Percentiles rank a stretch among this genome's conserved stretches.
Conservation (phyloP, 2,329 filamentous ascomycete genomes). For the Ramichloridium luteum region DNA sequence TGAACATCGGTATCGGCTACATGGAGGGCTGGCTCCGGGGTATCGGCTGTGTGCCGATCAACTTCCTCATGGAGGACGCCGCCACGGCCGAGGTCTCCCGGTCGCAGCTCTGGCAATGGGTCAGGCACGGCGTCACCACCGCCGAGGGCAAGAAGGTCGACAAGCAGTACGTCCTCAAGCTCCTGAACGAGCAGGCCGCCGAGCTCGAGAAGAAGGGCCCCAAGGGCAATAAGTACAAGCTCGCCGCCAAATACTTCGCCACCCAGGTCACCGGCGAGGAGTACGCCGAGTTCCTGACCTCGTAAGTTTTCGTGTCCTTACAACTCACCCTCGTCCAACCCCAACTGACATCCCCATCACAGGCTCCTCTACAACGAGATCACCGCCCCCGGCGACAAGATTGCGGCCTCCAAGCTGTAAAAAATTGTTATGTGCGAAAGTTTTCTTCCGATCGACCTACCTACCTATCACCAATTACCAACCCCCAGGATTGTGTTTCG, state of each 20-base stretch:
- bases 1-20: conserved; percentile 91
- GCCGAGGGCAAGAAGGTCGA: conserved; percentile 84
- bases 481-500: no score
- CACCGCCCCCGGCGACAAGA: conserved; percentile 55
- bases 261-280: conserved; percentile 92
- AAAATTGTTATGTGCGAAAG: no score
- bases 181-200: conserved; percentile 76
- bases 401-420: conserved; percentile 37
- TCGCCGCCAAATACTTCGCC: conserved; percentile 87
- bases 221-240: conserved; percentile 80
- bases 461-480: no score
- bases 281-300: conserved; percentile 90
- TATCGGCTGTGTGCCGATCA: conserved; percentile 91
- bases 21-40: conserved; percentile 98
- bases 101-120: conserved; percentile 95
- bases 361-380: conserved; percentile 83
- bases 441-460: no score
- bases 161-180: conserved; percentile 76
- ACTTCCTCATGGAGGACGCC: conserved; percentile 96
- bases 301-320: conserved; percentile 40
- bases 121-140: conserved; percentile 59
- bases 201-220: conserved; percentile 60
- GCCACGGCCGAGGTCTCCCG: conserved; percentile 93
- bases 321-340: conserved; percentile 11
- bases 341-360: conserved; percentile 14